These are phyloP conservation scores for Fusarium sp. DNA, from an alignment of 2,329 filamentous ascomycete species.

Conservation along the genomic window DNA sequence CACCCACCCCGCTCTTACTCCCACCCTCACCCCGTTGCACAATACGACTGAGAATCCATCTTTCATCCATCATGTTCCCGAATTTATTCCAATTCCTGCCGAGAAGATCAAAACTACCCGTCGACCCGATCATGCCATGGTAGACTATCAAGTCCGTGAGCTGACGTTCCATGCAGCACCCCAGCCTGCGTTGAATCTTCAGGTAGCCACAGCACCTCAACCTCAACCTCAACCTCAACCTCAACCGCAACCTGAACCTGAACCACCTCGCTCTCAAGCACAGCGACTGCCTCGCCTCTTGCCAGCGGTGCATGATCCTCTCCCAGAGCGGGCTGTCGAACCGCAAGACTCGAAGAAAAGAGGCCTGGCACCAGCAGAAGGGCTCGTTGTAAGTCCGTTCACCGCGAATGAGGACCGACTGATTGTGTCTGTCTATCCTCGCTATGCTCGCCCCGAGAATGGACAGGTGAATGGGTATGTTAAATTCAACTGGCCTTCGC, in stretches of 20 bases:
- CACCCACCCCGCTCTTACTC: slow-evolving; percentile 30
- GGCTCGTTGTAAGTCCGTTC: slow-evolving; percentile 46
- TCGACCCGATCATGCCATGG: slow-evolving; percentile 40
- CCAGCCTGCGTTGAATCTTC: slow-evolving; percentile 29
- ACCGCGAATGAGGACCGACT: slow-evolving; percentile 45
- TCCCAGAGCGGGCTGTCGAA: slow-evolving; percentile 4
- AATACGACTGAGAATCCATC: slow-evolving; percentile 18
- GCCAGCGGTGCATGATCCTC: slow-evolving; percentile 10
- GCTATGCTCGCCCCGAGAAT: slow-evolving; percentile 45
- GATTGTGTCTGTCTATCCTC: slow-evolving; percentile 31
- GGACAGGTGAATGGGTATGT: slow-evolving; percentile 52
- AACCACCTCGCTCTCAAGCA: slow-evolving; percentile 8
- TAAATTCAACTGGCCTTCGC: slow-evolving; percentile 50
- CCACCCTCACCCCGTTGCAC: slow-evolving; percentile 29
- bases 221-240: slow-evolving; percentile 2
- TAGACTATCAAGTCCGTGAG: slow-evolving; percentile 38
- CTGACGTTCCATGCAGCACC: slow-evolving; percentile 45
- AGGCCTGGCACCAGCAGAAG: slow-evolving; percentile 6
- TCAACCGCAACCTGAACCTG: slow-evolving; percentile 4
- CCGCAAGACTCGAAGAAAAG: slow-evolving; percentile 13
- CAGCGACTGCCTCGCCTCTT: slow-evolving; percentile 27
- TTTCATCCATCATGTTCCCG: slow-evolving; percentile 28
- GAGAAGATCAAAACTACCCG: slow-evolving; percentile 22
- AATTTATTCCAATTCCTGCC: slow-evolving; percentile 20
- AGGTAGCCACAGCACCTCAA: slow-evolving; percentile 21